Percentiles rank a stretch among this genome's conserved stretches.
phyloP scores from a whole-genome alignment of 768 basidiomycete species.

The Lentinula lateritia region DNA sequence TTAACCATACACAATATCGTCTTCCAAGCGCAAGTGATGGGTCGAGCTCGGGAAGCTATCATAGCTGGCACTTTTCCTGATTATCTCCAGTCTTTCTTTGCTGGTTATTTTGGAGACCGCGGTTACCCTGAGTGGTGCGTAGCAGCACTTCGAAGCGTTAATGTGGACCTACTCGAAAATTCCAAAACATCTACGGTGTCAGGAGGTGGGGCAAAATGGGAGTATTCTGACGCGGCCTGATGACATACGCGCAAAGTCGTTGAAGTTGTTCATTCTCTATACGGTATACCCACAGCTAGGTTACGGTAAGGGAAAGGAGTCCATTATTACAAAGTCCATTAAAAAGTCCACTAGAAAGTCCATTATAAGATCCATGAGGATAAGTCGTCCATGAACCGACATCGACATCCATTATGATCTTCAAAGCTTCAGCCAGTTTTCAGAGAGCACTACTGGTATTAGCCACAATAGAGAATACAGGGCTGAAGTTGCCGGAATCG shows the following conservation, averaged over 20 bases:
- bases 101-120: slow-evolving; percentile 65
- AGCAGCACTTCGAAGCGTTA: slow-evolving; percentile 76
- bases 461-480: not conserved
- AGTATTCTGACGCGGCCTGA: slow-evolving; percentile 46
- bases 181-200: slow-evolving; percentile 41
- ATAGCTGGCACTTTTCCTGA: slow-evolving; percentile 71
- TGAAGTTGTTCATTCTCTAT: not conserved
- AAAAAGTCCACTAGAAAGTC: not conserved
- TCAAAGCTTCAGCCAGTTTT: not conserved
- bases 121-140: slow-evolving; percentile 89
- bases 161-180: slow-evolving; percentile 73
- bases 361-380: not conserved
- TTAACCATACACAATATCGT: slow-evolving; percentile 79
- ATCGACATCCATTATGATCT: not conserved
- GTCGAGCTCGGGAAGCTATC: slow-evolving; percentile 78
- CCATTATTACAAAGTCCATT: not conserved
- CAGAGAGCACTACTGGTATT: not conserved
- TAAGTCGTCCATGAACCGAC: not conserved
- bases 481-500: slow-evolving; percentile 4
- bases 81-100: slow-evolving; percentile 74
- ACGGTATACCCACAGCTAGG: not conserved
- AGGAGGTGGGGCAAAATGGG: slow-evolving; percentile 75
- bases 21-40: slow-evolving; percentile 87
- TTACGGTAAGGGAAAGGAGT: not conserved
- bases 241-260: not conserved